phyloP scores from a whole-genome alignment of 805 yeast genomes.

The Zygoascus bituminiphila region DNA sequence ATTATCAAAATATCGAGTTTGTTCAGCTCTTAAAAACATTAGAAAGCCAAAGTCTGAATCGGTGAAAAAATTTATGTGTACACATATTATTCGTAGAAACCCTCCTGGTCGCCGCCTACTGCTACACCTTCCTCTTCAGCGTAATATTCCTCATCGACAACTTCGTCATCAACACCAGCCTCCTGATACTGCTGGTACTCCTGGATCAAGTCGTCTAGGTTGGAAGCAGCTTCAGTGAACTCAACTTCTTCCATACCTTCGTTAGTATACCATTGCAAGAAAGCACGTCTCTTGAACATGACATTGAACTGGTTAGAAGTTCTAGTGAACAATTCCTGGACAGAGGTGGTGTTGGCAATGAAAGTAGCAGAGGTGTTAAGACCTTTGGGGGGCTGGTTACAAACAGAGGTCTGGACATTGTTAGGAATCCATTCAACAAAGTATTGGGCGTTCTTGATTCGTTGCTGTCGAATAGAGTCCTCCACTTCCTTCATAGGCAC shows the following conservation, averaged over 20 bases:
- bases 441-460: slow-evolving; percentile 71
- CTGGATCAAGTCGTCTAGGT: slow-evolving; percentile 81
- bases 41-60: not conserved
- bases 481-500: slow-evolving; percentile 92
- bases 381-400: slow-evolving; percentile 85
- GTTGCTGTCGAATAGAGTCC: slow-evolving; percentile 84
- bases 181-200: slow-evolving; percentile 95
- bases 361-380: slow-evolving; percentile 87
- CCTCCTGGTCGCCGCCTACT: not conserved
- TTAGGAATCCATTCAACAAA: slow-evolving; percentile 97
- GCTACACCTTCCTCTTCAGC: slow-evolving; percentile 7
- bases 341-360: slow-evolving; percentile 89
- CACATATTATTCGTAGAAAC: not conserved
- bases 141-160: slow-evolving; percentile 32
- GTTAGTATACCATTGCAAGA: slow-evolving; percentile 91
- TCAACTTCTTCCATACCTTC: slow-evolving; percentile 98
- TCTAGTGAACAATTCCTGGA: slow-evolving; percentile 86
- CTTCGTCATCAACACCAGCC: slow-evolving; percentile 71
- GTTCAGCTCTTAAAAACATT: not conserved
- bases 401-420: slow-evolving; percentile 90
- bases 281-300: slow-evolving; percentile 90
- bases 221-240: slow-evolving; percentile 89
- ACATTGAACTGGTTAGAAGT: slow-evolving; percentile 86
- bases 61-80: not conserved
- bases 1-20: not conserved